Percentiles rank a stretch among this genome's conserved stretches.
Conservation (phyloP, 2,329 filamentous ascomycete genomes). For the Fusarium continuum region DNA sequence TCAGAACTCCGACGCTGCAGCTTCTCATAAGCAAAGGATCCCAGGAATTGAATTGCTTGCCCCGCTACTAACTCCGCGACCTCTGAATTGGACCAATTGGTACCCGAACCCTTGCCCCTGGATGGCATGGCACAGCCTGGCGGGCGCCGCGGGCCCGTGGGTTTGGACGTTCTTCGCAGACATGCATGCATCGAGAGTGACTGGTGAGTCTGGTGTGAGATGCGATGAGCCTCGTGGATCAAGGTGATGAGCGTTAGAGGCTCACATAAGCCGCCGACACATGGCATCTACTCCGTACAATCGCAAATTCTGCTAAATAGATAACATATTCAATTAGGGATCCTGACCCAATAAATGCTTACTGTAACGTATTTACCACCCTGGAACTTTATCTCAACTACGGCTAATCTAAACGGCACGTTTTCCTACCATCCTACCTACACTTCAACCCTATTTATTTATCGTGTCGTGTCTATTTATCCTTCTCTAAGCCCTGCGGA, state of each 20-base stretch:
- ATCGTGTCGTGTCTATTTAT: neutral
- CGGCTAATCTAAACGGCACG: conserved; percentile 4
- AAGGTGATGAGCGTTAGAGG: conserved; percentile 1
- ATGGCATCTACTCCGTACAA: neutral
- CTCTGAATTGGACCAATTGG: conserved; percentile 5
- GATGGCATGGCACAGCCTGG: neutral
- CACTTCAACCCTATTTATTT: conserved; percentile 11
- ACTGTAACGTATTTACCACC: neutral
- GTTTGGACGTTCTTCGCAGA: neutral
- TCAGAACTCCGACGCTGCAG: conserved; percentile 25
- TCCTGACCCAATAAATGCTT: neutral
- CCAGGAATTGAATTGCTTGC: conserved; percentile 20
- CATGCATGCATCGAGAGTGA: neutral
- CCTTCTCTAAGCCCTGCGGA: neutral
- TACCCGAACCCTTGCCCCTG: conserved; percentile 20
- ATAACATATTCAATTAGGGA: neutral
- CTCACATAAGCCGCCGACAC: conserved; percentile 36
- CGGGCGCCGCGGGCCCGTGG: neutral
- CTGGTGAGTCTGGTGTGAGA: too few relatives aligned
- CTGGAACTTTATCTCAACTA: conserved; percentile 1
- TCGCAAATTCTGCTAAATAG: too few relatives aligned
- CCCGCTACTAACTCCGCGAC: conserved; percentile 26
- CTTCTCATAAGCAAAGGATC: conserved; percentile 26
- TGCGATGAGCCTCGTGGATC: neutral
- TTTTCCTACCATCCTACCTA: neutral